phyloP scores from a whole-genome alignment of 2,329 filamentous ascomycete species.

The Cadophora gregata region DNA sequence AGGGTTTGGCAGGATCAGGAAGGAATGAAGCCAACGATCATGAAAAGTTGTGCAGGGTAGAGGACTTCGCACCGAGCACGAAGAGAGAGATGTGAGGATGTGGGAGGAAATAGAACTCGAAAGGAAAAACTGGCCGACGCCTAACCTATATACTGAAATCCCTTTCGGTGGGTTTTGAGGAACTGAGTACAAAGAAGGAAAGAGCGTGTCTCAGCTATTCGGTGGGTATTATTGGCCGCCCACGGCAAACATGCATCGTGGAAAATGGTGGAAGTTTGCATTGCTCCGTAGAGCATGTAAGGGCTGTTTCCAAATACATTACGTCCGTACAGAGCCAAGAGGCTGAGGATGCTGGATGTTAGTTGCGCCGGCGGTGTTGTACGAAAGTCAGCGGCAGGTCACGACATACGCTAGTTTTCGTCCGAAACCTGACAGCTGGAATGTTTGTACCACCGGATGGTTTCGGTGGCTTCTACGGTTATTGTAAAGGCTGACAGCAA shows the following conservation, averaged over 20 bases:
- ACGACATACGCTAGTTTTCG: not conserved
- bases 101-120: not conserved
- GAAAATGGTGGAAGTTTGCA: not conserved
- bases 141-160: conserved; percentile 21
- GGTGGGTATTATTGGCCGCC: conserved; percentile 8
- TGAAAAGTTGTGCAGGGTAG: not conserved
- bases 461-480: not conserved
- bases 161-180: conserved; percentile 15
- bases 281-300: not conserved
- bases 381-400: conserved; percentile 16
- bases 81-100: conserved; percentile 5
- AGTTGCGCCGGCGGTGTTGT: conserved; percentile 13
- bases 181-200: not conserved
- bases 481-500: not conserved
- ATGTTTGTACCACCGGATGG: not conserved
- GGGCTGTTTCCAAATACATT: not conserved
- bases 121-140: conserved; percentile 24
- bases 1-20: conserved; percentile 1
- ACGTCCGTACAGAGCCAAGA: conserved; percentile 9
- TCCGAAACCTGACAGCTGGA: not conserved
- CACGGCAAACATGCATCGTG: not conserved
- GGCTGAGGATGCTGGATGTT: not conserved
- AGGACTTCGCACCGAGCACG: conserved; percentile 2
- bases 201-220: not conserved
- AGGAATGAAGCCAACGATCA: conserved; percentile 11